A percentile compares a stretch with the other conserved stretches of the same genome.
These are phyloP conservation scores for Wickerhamomyces kurtzmanii DNA, from an alignment of 805 yeast genomes.

Conservation along the genomic window DNA sequence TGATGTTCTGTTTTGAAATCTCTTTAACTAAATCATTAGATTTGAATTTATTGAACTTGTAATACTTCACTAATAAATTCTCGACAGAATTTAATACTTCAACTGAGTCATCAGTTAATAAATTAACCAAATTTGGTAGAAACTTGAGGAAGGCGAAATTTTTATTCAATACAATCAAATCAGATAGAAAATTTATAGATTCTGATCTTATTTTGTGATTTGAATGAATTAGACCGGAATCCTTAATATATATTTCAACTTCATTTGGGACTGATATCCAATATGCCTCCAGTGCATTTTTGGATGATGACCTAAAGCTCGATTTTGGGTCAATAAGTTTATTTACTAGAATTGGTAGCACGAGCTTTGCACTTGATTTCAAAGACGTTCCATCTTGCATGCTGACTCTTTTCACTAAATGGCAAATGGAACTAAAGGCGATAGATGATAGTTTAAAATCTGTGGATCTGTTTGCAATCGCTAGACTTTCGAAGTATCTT, in stretches of 20 bases:
- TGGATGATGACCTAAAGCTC: conserved; percentile 31
- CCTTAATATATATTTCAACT: conserved; percentile 35
- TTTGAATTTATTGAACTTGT: conserved; percentile 10
- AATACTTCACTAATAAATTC: conserved; percentile 14
- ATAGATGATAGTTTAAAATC: conserved; percentile 26
- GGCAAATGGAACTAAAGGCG: conserved; percentile 43
- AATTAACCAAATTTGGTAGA: conserved; percentile 15
- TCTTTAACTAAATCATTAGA: conserved; percentile 9
- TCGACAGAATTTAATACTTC: conserved; percentile 17
- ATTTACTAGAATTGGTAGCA: conserved; percentile 42
- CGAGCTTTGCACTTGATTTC: conserved; percentile 28
- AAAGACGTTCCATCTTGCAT: conserved; percentile 42
- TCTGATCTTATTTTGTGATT: conserved; percentile 30
- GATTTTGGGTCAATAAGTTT: conserved; percentile 32
- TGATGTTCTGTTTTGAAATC: conserved; percentile 13
- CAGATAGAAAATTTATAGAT: conserved; percentile 32
- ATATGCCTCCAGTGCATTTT: conserved; percentile 40
- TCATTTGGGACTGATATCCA: conserved; percentile 42
- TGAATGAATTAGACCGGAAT: conserved; percentile 30
- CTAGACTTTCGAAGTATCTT: conserved; percentile 37
- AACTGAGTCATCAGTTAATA: conserved; percentile 13
- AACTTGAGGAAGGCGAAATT: conserved; percentile 21
- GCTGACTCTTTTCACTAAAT: conserved; percentile 45
- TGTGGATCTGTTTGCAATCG: conserved; percentile 30
- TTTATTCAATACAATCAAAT: conserved; percentile 25